phyloP scores from a whole-genome alignment of 192 early-diverging fungal species.

The Podila minutissima region DNA sequence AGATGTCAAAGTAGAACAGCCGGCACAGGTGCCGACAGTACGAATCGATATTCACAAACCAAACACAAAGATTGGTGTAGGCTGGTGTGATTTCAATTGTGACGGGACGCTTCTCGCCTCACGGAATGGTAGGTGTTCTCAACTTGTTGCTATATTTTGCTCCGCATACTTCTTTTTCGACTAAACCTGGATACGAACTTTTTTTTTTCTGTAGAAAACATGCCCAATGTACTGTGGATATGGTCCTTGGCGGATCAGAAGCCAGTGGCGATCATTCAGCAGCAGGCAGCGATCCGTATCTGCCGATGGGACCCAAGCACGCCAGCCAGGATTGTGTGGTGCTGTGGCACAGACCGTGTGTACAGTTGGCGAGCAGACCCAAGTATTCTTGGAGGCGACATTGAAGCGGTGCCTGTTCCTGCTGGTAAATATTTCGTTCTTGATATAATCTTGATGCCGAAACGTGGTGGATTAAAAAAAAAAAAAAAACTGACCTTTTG shows the following conservation, averaged over 20 bases:
- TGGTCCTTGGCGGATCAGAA: conserved; percentile 68
- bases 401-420: conserved; percentile 62
- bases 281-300: conserved; percentile 63
- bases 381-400: conserved; percentile 13
- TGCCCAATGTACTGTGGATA: conserved; percentile 80
- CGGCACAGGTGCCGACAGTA: conserved; percentile 61
- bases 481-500: not conserved
- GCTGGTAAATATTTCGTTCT: conserved; percentile 50
- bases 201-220: conserved; percentile 65
- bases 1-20: conserved; percentile 69
- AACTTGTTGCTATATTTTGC: not conserved
- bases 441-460: not conserved
- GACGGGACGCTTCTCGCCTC: conserved; percentile 68
- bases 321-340: conserved; percentile 66
- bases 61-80: conserved; percentile 79
- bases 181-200: not conserved
- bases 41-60: conserved; percentile 74
- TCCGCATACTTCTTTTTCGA: not conserved
- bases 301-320: conserved; percentile 75
- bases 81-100: conserved; percentile 71
- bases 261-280: conserved; percentile 65
- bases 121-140: conserved; percentile 70
- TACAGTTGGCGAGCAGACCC: conserved; percentile 66
- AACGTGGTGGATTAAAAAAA: conserved; percentile 14
- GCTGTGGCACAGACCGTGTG: conserved; percentile 63